A percentile compares a stretch with the other conserved stretches of the same genome.
These are phyloP conservation scores for Blastobotrys ciferrii DNA, from an alignment of 1,139 yeast species.

Conservation along the genomic window DNA sequence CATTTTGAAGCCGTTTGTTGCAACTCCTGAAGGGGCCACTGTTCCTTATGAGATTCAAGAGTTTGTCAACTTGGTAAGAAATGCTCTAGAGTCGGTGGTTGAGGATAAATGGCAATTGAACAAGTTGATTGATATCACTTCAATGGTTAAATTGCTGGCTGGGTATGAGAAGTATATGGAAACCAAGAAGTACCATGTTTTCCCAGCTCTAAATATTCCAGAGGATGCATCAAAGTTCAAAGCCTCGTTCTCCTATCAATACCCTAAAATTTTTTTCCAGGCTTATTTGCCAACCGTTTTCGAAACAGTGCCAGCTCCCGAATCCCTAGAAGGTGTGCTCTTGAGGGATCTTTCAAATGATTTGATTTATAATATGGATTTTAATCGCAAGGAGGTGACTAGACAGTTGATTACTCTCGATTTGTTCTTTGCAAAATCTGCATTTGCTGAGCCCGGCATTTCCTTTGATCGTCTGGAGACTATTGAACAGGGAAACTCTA, in stretches of 20 bases:
- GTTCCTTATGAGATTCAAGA: conserved; percentile 55
- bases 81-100: conserved; percentile 40
- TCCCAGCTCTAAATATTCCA: conserved; percentile 39
- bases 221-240: conserved; percentile 18
- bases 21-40: conserved; percentile 30
- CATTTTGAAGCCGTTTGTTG: conserved; percentile 44
- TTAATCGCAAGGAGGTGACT: conserved; percentile 84
- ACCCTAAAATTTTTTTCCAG: conserved; percentile 62
- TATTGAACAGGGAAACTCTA: conserved; percentile 43
- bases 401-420: conserved; percentile 78
- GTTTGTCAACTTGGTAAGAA: conserved; percentile 51
- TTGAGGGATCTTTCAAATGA: conserved; percentile 76
- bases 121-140: conserved; percentile 21
- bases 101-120: conserved; percentile 24
- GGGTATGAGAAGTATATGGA: conserved; percentile 10
- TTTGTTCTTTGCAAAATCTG: conserved; percentile 62
- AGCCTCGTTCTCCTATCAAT: conserved; percentile 23
- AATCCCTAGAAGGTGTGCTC: conserved; percentile 58
- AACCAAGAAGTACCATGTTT: conserved; percentile 39
- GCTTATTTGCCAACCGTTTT: conserved; percentile 59
- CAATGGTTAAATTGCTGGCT: conserved; percentile 18
- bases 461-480: conserved; percentile 68
- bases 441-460: conserved; percentile 82
- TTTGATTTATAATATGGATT: conserved; percentile 74
- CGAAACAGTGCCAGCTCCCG: conserved; percentile 71